Conservation (phyloP, 176 grass and related monocot genomes). For the Pontederia crassipes region DNA sequence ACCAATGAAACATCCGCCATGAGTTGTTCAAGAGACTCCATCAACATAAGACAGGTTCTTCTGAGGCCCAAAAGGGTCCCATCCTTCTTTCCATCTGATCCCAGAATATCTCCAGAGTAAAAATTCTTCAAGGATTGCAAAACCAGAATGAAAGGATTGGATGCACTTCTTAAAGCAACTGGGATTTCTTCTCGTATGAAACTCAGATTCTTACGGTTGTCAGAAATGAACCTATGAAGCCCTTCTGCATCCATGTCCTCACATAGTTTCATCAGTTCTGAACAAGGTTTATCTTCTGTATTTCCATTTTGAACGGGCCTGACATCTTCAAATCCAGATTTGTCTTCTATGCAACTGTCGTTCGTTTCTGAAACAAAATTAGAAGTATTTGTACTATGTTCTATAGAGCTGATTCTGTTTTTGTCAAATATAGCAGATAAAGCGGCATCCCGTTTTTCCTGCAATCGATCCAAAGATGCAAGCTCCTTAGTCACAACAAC, state of each 20-base stretch:
- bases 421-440: conserved; percentile 65
- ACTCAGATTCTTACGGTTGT: conserved; percentile 79
- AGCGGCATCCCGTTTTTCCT: conserved; percentile 60
- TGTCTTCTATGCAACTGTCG: conserved; percentile 1
- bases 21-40: conserved; percentile 76
- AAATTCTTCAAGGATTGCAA: conserved; percentile 50
- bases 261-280: conserved; percentile 54
- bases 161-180: conserved; percentile 41
- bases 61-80: conserved; percentile 77
- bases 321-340: conserved; percentile 24
- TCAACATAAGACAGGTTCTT: conserved; percentile 88
- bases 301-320: conserved; percentile 20
- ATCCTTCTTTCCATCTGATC: conserved; percentile 82
- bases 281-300: conserved; percentile 26
- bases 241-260: conserved; percentile 73
- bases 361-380: neutral
- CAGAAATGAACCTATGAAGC: conserved; percentile 76
- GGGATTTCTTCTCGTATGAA: conserved; percentile 78
- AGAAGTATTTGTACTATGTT: neutral
- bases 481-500: conserved; percentile 73
- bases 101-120: conserved; percentile 36
- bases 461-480: conserved; percentile 54
- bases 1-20: conserved; percentile 10
- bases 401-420: conserved; percentile 22
- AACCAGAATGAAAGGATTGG: conserved; percentile 42